These are phyloP conservation scores for Penicillium alfredii DNA, from an alignment of 495 filamentous ascomycete species.

Conservation along the genomic window DNA sequence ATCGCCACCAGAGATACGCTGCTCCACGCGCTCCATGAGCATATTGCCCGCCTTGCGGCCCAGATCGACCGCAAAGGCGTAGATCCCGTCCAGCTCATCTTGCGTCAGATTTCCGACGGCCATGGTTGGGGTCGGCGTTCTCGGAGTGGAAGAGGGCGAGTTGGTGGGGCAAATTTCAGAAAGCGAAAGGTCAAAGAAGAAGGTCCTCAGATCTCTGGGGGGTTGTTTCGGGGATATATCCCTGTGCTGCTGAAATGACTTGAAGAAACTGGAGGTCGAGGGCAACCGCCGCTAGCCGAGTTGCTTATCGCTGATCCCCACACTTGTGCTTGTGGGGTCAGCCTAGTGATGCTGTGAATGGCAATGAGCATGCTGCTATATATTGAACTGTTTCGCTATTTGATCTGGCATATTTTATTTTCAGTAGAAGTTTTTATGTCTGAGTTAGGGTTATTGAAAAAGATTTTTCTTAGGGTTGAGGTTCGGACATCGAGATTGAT, in stretches of 20 bases:
- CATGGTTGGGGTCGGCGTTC: constrained; percentile 19
- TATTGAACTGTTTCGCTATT: too few relatives aligned
- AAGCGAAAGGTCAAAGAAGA: background rate
- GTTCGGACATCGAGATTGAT: too few relatives aligned
- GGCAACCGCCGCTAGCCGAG: constrained; percentile 18
- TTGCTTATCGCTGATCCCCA: constrained; percentile 16
- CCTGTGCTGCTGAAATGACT: too few relatives aligned
- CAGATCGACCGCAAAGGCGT: constrained; percentile 58
- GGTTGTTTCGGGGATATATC: too few relatives aligned
- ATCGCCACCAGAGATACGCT: constrained; percentile 29
- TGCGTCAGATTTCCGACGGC: constrained; percentile 19
- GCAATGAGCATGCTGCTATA: too few relatives aligned
- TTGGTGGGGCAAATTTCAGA: background rate
- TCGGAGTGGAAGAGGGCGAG: background rate
- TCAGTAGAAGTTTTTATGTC: too few relatives aligned
- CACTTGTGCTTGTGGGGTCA: constrained; percentile 13
- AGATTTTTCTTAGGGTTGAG: too few relatives aligned
- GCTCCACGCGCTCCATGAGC: constrained; percentile 46
- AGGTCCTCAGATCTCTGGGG: too few relatives aligned
- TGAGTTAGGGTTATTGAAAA: too few relatives aligned
- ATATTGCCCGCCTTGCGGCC: constrained; percentile 58
- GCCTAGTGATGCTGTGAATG: background rate
- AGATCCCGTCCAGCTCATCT: constrained; percentile 53
- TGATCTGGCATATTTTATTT: too few relatives aligned
- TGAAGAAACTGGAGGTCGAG: constrained; percentile 14